Conservation (phyloP, 345 rosid genomes). For the Gossypioides kirkii region DNA sequence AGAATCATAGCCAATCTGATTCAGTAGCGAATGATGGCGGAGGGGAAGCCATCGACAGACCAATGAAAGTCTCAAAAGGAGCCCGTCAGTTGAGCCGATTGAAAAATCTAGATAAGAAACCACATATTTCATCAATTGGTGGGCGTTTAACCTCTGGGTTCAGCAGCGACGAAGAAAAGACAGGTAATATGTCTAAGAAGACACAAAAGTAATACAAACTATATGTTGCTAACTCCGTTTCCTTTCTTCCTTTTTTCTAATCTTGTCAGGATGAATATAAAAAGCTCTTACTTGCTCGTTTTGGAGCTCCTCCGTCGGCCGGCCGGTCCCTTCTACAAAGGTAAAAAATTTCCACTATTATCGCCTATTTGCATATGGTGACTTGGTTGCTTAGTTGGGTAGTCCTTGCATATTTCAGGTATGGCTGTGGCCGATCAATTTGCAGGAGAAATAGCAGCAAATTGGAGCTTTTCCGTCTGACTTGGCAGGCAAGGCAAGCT, state of each 20-base stretch:
- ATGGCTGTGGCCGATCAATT: not conserved
- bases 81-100: not conserved
- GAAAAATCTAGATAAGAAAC: constrained; percentile 23
- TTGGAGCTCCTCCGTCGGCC: constrained; percentile 4
- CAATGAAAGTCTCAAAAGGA: not conserved
- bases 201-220: constrained; percentile 1
- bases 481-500: not conserved
- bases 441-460: not conserved
- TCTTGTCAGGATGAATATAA: constrained; percentile 17
- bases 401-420: too few species aligned
- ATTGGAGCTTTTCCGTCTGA: not conserved
- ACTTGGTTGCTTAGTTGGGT: too few species aligned
- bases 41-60: constrained; percentile 14
- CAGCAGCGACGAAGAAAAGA: constrained; percentile 26
- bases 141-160: constrained; percentile 18
- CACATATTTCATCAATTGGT: not conserved
- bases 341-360: constrained; percentile 9
- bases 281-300: not conserved
- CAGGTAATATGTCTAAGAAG: constrained; percentile 25
- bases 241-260: not conserved
- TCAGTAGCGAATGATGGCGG: constrained; percentile 7
- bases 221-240: not conserved
- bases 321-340: not conserved
- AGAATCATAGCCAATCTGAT: not conserved
- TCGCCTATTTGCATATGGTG: too few species aligned